Base-by-base conservation (phyloP, 2,329 filamentous ascomycete species). In the Pseudogymnoascus sp. region DNA sequence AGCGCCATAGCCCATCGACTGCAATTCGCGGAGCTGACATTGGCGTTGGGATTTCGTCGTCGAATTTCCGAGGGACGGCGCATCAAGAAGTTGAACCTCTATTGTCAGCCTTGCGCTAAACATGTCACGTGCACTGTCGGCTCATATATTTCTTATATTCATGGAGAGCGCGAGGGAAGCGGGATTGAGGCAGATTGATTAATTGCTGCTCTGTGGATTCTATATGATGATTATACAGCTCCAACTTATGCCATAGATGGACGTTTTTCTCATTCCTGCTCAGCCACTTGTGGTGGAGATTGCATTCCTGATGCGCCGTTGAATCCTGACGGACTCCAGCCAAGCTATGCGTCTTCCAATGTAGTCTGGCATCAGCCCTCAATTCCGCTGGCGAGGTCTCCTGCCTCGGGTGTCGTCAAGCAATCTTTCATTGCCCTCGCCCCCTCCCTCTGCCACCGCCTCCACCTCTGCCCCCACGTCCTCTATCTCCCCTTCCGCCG, bases 1-100 rank as follows among this genome's bases (percentile, higher is more conserved):
- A 87, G 70, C 82, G 82, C 84, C 85, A 87, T 53, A 89, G 78
- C 65, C 85, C 84, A 72, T 89, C 85, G 69, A 75, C 73, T 69
- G 74, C 69, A 62, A 76, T 69, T 68, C 69, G 73, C 61, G 70
- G 69, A 42, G 70, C 67, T 67, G 67, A 71, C 74, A 77, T 75
- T 70, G 68, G 65, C 59, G n/a, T 60, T 60, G 18, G 36, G 59
- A 25, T 60, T 60, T 56, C 11, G 50, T 56, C 28, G 50, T 56
- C 50, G 50, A 56, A 21, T 56, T 56, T 14, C n/a, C 28, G 5
- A 34, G 50, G 28, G 14, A 56, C 28, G 50, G 10, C 8, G 28
- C 28, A 21, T n/a, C n/a, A 34, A 56, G 50, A 56, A 34, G 28
- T 14, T 34, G 50, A 34, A 21, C 7, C n/a, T 56, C 28, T 11